Percentiles rank a stretch among this genome's conserved stretches.
These are phyloP conservation scores for Neurospora sp. DNA, from an alignment of 495 filamentous ascomycete species.

Conservation along the genomic window DNA sequence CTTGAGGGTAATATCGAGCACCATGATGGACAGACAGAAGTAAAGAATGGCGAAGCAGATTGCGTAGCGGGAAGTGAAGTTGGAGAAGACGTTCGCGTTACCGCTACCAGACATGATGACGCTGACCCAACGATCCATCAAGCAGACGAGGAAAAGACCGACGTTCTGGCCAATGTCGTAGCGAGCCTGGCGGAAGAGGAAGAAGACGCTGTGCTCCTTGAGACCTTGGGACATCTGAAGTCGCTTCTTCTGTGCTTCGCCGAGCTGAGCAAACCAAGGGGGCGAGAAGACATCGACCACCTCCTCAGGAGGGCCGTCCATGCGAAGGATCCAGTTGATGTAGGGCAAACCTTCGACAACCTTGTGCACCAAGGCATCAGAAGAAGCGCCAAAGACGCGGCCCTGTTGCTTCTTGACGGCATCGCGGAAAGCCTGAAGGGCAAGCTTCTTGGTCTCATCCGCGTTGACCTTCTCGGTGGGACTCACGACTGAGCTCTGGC, in stretches of 20 bases:
- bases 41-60: conserved; percentile 23
- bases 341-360: conserved; percentile 13
- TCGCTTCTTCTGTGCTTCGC: conserved; percentile 15
- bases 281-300: conserved; percentile 9
- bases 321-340: conserved; percentile 18
- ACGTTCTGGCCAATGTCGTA: conserved; percentile 20
- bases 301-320: conserved; percentile 1
- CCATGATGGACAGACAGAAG: conserved; percentile 18
- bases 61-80: conserved; percentile 16
- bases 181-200: conserved; percentile 18
- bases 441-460: conserved; percentile 5
- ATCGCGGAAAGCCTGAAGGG: conserved; percentile 10
- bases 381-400: neutral
- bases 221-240: conserved; percentile 18
- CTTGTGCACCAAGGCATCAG: conserved; percentile 4
- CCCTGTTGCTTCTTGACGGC: neutral
- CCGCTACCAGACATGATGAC: conserved; percentile 13
- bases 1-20: conserved; percentile 13
- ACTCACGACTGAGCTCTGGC: neutral
- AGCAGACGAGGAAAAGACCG: conserved; percentile 19
- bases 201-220: conserved; percentile 24
- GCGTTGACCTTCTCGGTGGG: neutral
- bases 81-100: conserved; percentile 7
- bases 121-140: conserved; percentile 24
- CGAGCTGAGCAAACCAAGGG: conserved; percentile 18